Evolutionary conservation across 371 early-diverging fungal species (phyloP), one percentile per base, ranked within the genome.

Genomic region (Dinochytrium kinnereticum): DNA sequence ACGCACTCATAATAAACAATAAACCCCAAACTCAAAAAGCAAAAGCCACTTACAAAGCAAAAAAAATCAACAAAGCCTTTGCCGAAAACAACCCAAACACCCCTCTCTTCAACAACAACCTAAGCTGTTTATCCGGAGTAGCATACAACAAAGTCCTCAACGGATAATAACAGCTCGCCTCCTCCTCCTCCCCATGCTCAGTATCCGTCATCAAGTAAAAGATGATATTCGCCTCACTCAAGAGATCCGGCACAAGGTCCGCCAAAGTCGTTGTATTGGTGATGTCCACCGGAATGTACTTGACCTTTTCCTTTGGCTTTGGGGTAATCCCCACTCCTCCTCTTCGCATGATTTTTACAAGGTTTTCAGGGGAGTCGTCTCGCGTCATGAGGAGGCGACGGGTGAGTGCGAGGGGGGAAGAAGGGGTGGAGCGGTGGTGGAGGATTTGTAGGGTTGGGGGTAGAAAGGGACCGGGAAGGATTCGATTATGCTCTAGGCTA

Each of bases 91-190:
- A 26, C 31, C 59, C 33, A 51, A 73, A 80, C 55, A 82, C 13
- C 5, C 82, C 82, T 7, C 82, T 59, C n/a, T 36, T 38, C 17
- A 82, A 59, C 33, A 82, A 72, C 40, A 82, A 39, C 68, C 72
- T 59, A 19, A 82, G 75, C 50, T 79, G 78, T 24, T 69, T 55
- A 30, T 82, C 82, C 26, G 82, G 82, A 1, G 78, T 72, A n/a
- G 78, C n/a, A 67, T 44, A 80, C 37, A 82, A 66, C 19, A 82
- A 49, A 1, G 72, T 67, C 37, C 78, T 64, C 7, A 82, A 24
- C 53, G 74, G 73, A 51, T 67, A 80, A 69, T 82, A 82, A 51
- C 82, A 82, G 19, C 34, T 28, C 2, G 61, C 3, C 34, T 17
- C 36, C 2, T 3, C 15, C 24, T 61, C 37, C 17, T 61, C 61